Base-by-base conservation (phyloP, 1,139 yeast species). In the Geotrichum fermentans region DNA sequence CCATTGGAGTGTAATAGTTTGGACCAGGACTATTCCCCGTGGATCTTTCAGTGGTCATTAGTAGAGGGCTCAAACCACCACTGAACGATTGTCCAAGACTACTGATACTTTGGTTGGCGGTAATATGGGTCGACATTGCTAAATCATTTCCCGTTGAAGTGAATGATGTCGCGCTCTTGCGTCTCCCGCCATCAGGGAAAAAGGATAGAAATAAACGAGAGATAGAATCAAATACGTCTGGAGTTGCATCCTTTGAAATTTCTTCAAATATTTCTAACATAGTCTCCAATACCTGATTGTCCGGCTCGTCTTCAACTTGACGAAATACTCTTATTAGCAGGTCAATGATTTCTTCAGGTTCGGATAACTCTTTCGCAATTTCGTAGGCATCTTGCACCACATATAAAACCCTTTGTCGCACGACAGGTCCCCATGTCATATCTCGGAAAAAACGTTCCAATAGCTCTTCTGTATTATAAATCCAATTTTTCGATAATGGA, bases 401-500 rank as follows among this genome's bases (percentile, higher is more conserved):
- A 44, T 63, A 62, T 13, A 82, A 62, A 24, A 75, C 71, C 8
- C 67, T 65, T 0, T 70, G 52, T 40, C 80, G 71, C 2, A 75
- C 68, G 1, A 65, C 64, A 0, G 68, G 51, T 2, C 66, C 60
- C 56, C 67, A 62, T 2, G 58, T 53, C 6, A 55, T 56, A 26
- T 66, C 67, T 36, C 63, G 65, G 59, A 72, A 81, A 57, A 80
- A 82, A 24, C 69, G 67, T 22, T 70, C 67, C 20, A 81, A 62
- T 2, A 82, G 53, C n/a, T 65, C 67, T 18, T 65, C 62, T 40
- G 78, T 67, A 56, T 78, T 77, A 1, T 69, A 71, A 40, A 67
- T 65, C 85, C 89, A 82, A 18, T 72, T 65, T 0, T 76, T 71
- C 37, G 74, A 67, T 14, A 80, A 60, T 6, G 80, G 74, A 1